Conservation (phyloP, 2,329 filamentous ascomycete species). For the Alternaria infectoria region DNA sequence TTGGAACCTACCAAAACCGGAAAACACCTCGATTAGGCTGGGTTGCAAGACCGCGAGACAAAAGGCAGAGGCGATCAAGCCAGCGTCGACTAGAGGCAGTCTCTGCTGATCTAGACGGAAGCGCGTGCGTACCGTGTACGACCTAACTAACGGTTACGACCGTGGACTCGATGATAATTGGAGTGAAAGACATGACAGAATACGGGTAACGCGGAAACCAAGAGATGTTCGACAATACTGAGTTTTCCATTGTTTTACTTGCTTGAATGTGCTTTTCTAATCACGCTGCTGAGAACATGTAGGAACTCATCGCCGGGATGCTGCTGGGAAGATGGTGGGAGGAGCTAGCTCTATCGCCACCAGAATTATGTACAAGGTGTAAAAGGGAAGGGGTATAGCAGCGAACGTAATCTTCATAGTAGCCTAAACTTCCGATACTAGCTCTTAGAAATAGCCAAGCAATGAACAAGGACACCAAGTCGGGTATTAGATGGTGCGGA, state of each 20-base stretch:
- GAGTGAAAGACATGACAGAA: background rate
- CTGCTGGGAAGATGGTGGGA: background rate
- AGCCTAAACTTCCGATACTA: conserved; percentile 2
- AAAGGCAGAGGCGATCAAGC: background rate
- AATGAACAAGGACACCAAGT: background rate
- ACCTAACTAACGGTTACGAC: conserved; percentile 2
- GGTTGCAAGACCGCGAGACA: background rate
- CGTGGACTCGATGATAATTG: background rate
- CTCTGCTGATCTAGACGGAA: background rate
- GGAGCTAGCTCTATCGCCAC: conserved; percentile 4
- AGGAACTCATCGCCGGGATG: conserved; percentile 4
- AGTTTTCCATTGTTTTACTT: conserved; percentile 7
- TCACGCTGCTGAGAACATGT: background rate
- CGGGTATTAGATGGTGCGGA: conserved; percentile 44
- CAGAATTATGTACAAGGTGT: conserved; percentile 29
- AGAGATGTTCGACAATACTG: background rate
- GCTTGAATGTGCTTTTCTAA: background rate
- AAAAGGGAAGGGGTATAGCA: conserved; percentile 23
- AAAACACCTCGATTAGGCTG: background rate
- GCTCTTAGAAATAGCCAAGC: background rate
- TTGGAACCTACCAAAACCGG: background rate
- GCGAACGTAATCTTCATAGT: conserved; percentile 23
- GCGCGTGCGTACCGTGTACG: conserved; percentile 3
- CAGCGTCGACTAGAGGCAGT: background rate
- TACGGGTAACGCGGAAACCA: background rate